Evolutionary conservation across 2,329 filamentous ascomycete species (phyloP).

Genomic region (Colletotrichum sp.): DNA sequence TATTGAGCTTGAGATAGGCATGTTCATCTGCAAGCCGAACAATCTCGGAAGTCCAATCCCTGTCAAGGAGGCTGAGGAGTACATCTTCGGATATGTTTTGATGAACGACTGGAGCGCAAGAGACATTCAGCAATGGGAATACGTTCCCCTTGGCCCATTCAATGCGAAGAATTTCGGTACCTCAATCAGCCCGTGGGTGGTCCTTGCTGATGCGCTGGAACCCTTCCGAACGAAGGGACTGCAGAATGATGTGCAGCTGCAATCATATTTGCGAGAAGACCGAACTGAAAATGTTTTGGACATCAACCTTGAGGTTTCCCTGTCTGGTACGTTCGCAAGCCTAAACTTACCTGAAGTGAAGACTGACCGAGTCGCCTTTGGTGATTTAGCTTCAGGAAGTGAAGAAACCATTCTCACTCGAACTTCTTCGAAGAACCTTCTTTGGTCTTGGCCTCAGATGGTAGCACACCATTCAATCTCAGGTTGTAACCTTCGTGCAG

Average conservation of each 20-base stretch:
- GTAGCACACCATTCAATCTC: slow-evolving; percentile 80
- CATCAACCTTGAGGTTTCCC: slow-evolving; percentile 41
- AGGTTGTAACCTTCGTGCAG: slow-evolving; percentile 75
- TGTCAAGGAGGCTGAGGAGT: slow-evolving; percentile 69
- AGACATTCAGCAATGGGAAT: slow-evolving; percentile 67
- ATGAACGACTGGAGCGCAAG: slow-evolving; percentile 69
- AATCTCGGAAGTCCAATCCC: slow-evolving; percentile 68
- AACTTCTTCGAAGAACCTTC: slow-evolving; percentile 51
- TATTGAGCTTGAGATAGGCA: slow-evolving; percentile 79
- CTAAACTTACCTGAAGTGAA: not conserved
- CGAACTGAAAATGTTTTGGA: slow-evolving; percentile 38
- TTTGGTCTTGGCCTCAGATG: slow-evolving; percentile 87
- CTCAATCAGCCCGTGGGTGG: slow-evolving; percentile 65
- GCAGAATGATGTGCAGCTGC: slow-evolving; percentile 36
- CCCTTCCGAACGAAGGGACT: slow-evolving; percentile 23
- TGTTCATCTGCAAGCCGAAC: slow-evolving; percentile 73
- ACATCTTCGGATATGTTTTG: slow-evolving; percentile 74
- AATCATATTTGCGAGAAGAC: slow-evolving; percentile 61
- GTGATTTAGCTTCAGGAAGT: slow-evolving; percentile 23
- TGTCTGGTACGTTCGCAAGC: slow-evolving; percentile 33
- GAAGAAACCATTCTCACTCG: slow-evolving; percentile 38
- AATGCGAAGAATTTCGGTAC: slow-evolving; percentile 67
- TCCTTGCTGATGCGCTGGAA: slow-evolving; percentile 62
- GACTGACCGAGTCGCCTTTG: not conserved
- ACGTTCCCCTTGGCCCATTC: slow-evolving; percentile 65